Evolutionary conservation across 176 grass and related monocot genomes (phyloP).

Genomic region (Typha latifolia): DNA sequence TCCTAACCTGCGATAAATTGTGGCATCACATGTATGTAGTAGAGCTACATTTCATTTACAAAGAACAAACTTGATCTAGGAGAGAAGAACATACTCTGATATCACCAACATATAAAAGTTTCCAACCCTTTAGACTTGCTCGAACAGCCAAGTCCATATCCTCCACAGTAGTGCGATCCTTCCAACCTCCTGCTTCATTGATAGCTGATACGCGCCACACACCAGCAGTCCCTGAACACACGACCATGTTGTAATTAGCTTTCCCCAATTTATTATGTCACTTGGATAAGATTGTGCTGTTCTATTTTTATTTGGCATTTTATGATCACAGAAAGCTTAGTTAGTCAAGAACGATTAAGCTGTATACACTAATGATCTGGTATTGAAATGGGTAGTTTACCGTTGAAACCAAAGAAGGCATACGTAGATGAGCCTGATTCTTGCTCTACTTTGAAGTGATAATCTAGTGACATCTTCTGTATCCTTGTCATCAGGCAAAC

Average conservation of each 20-base stretch:
- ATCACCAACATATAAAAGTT: constrained; percentile 59
- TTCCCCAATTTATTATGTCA: too few species aligned
- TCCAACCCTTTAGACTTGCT: constrained; percentile 61
- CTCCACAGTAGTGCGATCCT: constrained; percentile 68
- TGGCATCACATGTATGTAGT: neutral
- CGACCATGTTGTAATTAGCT: neutral
- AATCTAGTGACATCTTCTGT: constrained; percentile 70
- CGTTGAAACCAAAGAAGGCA: constrained; percentile 72
- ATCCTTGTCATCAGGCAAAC: constrained; percentile 64
- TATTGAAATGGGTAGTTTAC: constrained; percentile 19
- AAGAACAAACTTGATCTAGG: neutral
- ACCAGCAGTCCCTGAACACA: constrained; percentile 49
- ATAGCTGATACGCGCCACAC: constrained; percentile 51
- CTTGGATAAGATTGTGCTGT: too few species aligned
- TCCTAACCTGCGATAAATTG: constrained; percentile 39
- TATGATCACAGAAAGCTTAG: too few species aligned
- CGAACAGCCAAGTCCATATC: constrained; percentile 76
- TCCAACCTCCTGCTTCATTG: constrained; percentile 61
- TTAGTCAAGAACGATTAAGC: too few species aligned
- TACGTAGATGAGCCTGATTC: constrained; percentile 58
- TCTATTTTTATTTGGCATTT: too few species aligned
- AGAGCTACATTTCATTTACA: too few species aligned
- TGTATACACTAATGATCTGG: neutral
- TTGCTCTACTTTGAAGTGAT: constrained; percentile 75
- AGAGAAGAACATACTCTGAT: constrained; percentile 33